Base-by-base conservation (phyloP, 2,329 filamentous ascomycete genomes). In the Fusarium tuaranense region DNA sequence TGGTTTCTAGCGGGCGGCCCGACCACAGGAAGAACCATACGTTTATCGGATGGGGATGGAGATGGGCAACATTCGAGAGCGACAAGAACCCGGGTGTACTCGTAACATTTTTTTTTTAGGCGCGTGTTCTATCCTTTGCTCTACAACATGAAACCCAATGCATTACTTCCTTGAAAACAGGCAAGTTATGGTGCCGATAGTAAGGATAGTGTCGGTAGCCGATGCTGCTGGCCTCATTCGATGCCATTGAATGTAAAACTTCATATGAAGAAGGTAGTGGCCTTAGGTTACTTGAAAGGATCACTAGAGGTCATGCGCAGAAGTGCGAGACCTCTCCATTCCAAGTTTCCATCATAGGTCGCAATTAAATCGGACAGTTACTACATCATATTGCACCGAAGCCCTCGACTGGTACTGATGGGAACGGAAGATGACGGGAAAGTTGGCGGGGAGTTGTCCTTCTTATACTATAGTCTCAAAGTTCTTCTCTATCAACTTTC, bases 1-100 rank as follows among this genome's bases (percentile, higher is more conserved):
- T 66, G 64, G 71, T 72, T 65, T 68, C 22, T 61, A 27, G 36
- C 46, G 30, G 41, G 38, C 65, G 65, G 72, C 55, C 72, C 72
- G 69, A 72, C 72, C 44, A 60, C 32, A 14, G 51, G 18, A 53
- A 39, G 58, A 63, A 63, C 41, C 59, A 51, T 25, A 63, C 41
- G 60, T 63, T 63, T 48, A 51, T 48, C 41, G 14, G 20, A 51
- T 27, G 60, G 14, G 41, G 18, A 62, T 34, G 27, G n/a, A n/a
- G 39, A 41, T 20, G 39, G 18, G 18, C 59, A 62, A 34, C 58
- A 61, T 44, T 61, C 48, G 27, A 53, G 25, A 22, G 53, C 25
- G 25, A 53, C 55, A 30, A 51, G 39, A 32, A 44, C 48, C 39
- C 32, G 36, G 36, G 68, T 27, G 22, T 55, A 7, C 6, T 55